These are phyloP conservation scores for Poa annua DNA, from an alignment of 176 grass and related monocot genomes.

Conservation along the genomic window DNA sequence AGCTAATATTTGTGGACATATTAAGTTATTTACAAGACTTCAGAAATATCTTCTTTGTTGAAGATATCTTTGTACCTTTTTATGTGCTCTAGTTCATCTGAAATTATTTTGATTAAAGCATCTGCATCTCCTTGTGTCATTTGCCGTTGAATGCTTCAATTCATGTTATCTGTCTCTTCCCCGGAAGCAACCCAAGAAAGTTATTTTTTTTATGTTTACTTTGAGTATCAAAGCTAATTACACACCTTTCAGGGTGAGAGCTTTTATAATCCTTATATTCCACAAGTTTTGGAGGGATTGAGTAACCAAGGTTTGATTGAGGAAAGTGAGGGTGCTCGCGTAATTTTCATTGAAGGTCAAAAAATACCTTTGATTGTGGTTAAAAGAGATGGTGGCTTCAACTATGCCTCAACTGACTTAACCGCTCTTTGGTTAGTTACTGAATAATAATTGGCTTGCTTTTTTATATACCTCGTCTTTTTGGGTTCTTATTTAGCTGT, in stretches of 20 bases:
- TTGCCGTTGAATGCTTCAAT: neutral
- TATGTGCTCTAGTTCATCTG: neutral
- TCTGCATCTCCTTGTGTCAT: neutral
- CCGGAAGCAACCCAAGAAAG: neutral
- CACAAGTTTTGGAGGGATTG: constrained; percentile 69
- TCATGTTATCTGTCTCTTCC: constrained; percentile 7
- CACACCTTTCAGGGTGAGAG: constrained; percentile 76
- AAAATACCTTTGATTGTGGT: constrained; percentile 91
- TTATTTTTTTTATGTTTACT: constrained; percentile 20
- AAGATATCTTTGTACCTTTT: neutral
- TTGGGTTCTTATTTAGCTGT: constrained; percentile 19
- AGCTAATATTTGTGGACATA: constrained; percentile 28
- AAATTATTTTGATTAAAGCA: neutral
- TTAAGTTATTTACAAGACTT: neutral
- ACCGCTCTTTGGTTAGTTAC: constrained; percentile 74
- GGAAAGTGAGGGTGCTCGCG: constrained; percentile 80
- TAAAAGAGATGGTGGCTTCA: constrained; percentile 90
- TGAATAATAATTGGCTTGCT: neutral
- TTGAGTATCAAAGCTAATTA: constrained; percentile 11
- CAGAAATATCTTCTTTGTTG: neutral
- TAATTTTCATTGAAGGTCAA: constrained; percentile 71
- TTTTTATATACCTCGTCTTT: neutral
- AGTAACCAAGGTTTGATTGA: constrained; percentile 61
- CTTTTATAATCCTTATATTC: constrained; percentile 92
- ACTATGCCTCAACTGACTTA: constrained; percentile 93